Evolutionary conservation across 2,329 filamentous ascomycete genomes (phyloP).

Genomic region (Teratosphaeria destructans): DNA sequence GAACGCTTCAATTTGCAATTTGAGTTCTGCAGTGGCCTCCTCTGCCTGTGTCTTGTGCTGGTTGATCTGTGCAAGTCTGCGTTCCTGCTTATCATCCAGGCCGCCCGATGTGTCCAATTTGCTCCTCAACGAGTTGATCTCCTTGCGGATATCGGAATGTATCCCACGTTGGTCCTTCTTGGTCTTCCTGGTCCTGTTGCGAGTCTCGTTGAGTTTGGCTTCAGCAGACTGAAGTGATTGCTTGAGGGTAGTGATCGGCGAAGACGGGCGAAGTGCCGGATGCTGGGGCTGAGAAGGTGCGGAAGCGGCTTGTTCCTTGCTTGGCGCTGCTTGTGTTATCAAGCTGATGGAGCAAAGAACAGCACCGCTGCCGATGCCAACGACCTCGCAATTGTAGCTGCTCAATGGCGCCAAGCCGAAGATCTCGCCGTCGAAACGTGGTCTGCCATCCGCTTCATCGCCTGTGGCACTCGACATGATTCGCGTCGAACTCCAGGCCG

Average conservation of each 20-base stretch:
- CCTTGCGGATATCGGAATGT: constrained; percentile 57
- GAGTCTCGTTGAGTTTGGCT: constrained; percentile 58
- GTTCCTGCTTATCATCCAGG: constrained; percentile 64
- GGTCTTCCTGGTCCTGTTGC: constrained; percentile 55
- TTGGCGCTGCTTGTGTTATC: constrained; percentile 51
- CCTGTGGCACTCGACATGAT: constrained; percentile 45
- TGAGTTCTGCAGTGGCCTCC: constrained; percentile 48
- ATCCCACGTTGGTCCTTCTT: constrained; percentile 67
- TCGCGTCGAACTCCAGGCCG: constrained; percentile 67
- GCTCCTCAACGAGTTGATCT: constrained; percentile 58
- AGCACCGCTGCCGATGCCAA: constrained; percentile 54
- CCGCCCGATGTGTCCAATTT: constrained; percentile 58
- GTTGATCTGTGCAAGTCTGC: constrained; percentile 65
- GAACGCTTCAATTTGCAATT: constrained; percentile 52
- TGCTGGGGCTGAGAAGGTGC: constrained; percentile 46
- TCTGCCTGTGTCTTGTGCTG: constrained; percentile 63
- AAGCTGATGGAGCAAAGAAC: constrained; percentile 64
- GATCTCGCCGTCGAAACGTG: constrained; percentile 58
- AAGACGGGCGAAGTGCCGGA: constrained; percentile 59
- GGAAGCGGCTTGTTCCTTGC: constrained; percentile 45
- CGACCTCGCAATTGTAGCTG: constrained; percentile 70
- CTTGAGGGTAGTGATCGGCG: constrained; percentile 64
- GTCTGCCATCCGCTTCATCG: constrained; percentile 30
- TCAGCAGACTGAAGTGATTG: constrained; percentile 66
- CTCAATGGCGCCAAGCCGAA: constrained; percentile 59